Conservation (phyloP, 306 rosid genomes). For the Vigna mungo region DNA sequence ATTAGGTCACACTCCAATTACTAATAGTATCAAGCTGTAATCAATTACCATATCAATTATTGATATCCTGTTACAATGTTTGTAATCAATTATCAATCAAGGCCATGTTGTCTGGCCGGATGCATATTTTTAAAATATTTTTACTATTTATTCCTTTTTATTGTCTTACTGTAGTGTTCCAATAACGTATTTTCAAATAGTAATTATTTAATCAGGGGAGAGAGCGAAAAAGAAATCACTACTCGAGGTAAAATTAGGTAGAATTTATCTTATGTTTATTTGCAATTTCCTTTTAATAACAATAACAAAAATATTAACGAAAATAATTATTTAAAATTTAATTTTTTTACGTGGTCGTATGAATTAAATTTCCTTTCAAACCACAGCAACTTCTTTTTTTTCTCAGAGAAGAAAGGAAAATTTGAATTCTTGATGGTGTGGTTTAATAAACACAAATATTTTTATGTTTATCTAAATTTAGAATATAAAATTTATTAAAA, state of each 20-base stretch:
- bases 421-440: too few relatives aligned
- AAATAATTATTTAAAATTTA: too few relatives aligned
- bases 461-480: too few relatives aligned
- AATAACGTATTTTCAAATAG: background rate
- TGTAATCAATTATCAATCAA: slow-evolving; percentile 25
- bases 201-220: background rate
- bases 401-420: too few relatives aligned
- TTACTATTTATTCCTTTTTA: background rate
- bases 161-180: background rate
- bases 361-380: too few relatives aligned
- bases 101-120: background rate
- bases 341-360: too few relatives aligned
- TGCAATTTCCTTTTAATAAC: too few relatives aligned
- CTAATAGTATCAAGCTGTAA: slow-evolving; percentile 2
- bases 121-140: background rate
- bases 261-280: too few relatives aligned
- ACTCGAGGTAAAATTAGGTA: background rate
- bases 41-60: slow-evolving; percentile 27
- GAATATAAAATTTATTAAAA: too few relatives aligned
- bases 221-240: background rate
- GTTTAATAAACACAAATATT: too few relatives aligned
- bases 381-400: too few relatives aligned
- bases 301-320: too few relatives aligned
- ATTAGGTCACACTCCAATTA: slow-evolving; percentile 14
- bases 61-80: background rate